Percentiles rank a stretch among this genome's conserved stretches.
These are phyloP conservation scores for Cutaneotrichosporon cavernicola DNA, from an alignment of 1,284 basidiomycete species.

Conservation along the genomic window DNA sequence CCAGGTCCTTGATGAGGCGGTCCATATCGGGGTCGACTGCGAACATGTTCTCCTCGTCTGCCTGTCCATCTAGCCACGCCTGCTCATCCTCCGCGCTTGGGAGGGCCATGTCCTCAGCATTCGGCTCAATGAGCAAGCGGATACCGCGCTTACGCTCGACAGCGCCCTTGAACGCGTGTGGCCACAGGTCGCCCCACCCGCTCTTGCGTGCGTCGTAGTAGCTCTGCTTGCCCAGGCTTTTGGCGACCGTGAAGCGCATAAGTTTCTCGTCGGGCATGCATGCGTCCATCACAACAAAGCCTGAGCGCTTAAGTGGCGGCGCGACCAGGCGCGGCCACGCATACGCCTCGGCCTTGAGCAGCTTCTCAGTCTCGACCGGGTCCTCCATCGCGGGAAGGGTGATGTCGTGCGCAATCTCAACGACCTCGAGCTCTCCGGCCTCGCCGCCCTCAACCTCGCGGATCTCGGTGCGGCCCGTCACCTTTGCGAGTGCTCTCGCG, in stretches of 20 bases:
- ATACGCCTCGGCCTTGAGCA: constrained; percentile 58
- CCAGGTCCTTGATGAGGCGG: constrained; percentile 9
- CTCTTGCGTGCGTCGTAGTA: constrained; percentile 95
- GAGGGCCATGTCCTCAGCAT: constrained; percentile 5
- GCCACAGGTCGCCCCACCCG: constrained; percentile 91
- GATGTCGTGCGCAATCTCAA: constrained; percentile 10
- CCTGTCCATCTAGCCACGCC: background rate
- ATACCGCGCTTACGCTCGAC: constrained; percentile 60
- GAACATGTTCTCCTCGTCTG: background rate
- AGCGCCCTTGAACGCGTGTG: constrained; percentile 73
- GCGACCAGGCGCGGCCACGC: constrained; percentile 88
- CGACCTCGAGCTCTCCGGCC: constrained; percentile 31
- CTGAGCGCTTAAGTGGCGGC: constrained; percentile 84
- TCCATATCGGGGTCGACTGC: background rate
- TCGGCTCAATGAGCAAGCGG: constrained; percentile 32
- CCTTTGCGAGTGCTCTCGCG: constrained; percentile 28
- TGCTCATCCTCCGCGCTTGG: constrained; percentile 16
- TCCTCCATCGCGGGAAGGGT: constrained; percentile 4
- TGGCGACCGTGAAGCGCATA: constrained; percentile 82
- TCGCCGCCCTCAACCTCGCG: constrained; percentile 44
- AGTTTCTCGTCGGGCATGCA: constrained; percentile 74
- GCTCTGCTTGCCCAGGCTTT: constrained; percentile 87
- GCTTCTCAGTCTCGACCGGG: constrained; percentile 21
- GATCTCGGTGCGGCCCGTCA: constrained; percentile 32
- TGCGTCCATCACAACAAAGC: constrained; percentile 88